A percentile compares a stretch with the other conserved stretches of the same genome.
These are phyloP conservation scores for Phytopythium sindhum DNA, from an alignment of 352 stramenopile species.

Conservation along the genomic window DNA sequence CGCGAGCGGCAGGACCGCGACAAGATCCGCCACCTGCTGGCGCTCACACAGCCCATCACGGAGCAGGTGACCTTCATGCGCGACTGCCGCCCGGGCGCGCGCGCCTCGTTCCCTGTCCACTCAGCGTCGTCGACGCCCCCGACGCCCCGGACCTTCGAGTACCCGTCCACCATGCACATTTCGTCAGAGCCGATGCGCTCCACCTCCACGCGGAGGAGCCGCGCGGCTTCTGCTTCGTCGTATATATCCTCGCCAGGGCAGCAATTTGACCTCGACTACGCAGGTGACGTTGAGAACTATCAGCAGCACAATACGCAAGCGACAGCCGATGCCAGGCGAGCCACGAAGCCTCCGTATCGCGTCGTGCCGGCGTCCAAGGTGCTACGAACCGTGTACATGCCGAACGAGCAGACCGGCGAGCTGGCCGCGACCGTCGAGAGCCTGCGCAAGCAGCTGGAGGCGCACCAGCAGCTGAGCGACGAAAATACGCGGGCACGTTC, in stretches of 20 bases:
- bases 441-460: constrained; percentile 57
- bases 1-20: constrained; percentile 71
- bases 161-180: constrained; percentile 77
- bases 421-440: constrained; percentile 49
- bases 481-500: constrained; percentile 50
- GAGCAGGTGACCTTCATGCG: constrained; percentile 78
- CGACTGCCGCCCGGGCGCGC: constrained; percentile 60
- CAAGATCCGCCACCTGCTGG: constrained; percentile 82
- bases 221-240: neutral
- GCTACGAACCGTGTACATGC: constrained; percentile 76
- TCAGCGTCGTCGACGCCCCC: neutral
- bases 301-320: constrained; percentile 13
- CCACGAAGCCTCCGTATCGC: constrained; percentile 11
- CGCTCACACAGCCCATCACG: constrained; percentile 74
- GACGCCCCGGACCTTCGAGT: constrained; percentile 43
- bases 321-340: neutral
- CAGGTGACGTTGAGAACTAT: neutral
- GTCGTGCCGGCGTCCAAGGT: constrained; percentile 31
- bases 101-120: constrained; percentile 44
- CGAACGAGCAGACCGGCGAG: constrained; percentile 55
- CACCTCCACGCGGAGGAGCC: constrained; percentile 11
- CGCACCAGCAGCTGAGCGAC: constrained; percentile 50
- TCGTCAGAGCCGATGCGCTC: constrained; percentile 42
- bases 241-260: neutral
- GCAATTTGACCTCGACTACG: neutral